These are phyloP conservation scores for Kluyveromyces wickerhamii DNA, from an alignment of 805 yeast genomes.

Conservation along the genomic window DNA sequence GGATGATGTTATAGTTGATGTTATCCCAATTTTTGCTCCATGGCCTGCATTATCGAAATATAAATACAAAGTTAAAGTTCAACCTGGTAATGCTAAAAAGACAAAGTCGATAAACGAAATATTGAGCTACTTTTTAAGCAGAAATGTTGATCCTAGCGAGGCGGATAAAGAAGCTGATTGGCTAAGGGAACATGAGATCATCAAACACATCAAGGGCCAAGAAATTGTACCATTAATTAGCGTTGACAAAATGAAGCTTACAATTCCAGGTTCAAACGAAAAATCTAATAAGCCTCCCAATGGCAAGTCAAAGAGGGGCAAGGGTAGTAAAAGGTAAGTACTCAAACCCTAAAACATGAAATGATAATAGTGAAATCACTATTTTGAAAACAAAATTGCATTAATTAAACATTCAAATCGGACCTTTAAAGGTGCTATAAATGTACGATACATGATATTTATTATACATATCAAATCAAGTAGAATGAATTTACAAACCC, in stretches of 20 bases:
- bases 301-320: constrained; percentile 9
- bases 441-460: no score
- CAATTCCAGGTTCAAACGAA: constrained; percentile 42
- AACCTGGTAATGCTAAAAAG: constrained; percentile 72
- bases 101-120: constrained; percentile 78
- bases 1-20: constrained; percentile 49
- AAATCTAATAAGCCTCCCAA: constrained; percentile 16
- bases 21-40: constrained; percentile 87
- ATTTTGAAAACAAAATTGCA: no score
- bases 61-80: constrained; percentile 76
- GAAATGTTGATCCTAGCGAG: constrained; percentile 40
- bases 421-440: no score
- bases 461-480: no score
- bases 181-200: constrained; percentile 55
- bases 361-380: constrained; percentile 8
- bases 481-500: constrained; percentile 23
- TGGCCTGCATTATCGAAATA: constrained; percentile 71
- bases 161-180: constrained; percentile 51
- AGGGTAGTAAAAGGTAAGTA: background rate
- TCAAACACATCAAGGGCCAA: constrained; percentile 49
- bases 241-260: constrained; percentile 61
- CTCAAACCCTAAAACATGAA: no score
- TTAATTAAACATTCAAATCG: no score
- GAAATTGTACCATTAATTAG: constrained; percentile 64
- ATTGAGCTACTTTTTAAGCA: constrained; percentile 45